Percentiles rank a stretch among this genome's conserved stretches.
Conservation (phyloP, 257 asterid species). For the Scutellaria barbata region DNA sequence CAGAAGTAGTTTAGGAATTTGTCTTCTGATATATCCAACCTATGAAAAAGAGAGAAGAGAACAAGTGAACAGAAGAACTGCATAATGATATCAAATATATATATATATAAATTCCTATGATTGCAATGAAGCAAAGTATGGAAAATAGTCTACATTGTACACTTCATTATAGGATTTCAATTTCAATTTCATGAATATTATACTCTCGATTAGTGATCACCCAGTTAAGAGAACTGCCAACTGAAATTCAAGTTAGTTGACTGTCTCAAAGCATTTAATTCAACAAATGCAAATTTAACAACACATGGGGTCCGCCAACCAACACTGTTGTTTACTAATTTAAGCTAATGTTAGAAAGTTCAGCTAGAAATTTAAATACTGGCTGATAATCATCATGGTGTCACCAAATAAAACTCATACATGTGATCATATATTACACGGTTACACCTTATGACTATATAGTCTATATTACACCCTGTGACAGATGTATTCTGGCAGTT, state of each 20-base stretch:
- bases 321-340: too few species aligned
- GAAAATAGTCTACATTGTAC: background rate
- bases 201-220: background rate
- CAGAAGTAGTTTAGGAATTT: slow-evolving; percentile 78
- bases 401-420: background rate
- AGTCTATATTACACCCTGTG: background rate
- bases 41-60: slow-evolving; percentile 44
- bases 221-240: background rate
- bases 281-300: background rate
- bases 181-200: slow-evolving; percentile 13
- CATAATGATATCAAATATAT: slow-evolving; percentile 15
- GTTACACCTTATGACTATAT: background rate
- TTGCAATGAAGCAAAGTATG: slow-evolving; percentile 9
- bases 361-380: background rate
- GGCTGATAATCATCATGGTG: background rate
- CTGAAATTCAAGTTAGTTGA: background rate
- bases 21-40: slow-evolving; percentile 85
- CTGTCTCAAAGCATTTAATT: background rate
- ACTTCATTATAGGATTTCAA: background rate
- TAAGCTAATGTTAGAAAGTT: background rate
- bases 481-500: background rate
- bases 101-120: slow-evolving; percentile 6
- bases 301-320: too few species aligned
- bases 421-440: too few species aligned
- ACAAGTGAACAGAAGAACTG: slow-evolving; percentile 17